These are phyloP conservation scores for Blastobotrys muscicola DNA, from an alignment of 805 yeast genomes.

Conservation along the genomic window DNA sequence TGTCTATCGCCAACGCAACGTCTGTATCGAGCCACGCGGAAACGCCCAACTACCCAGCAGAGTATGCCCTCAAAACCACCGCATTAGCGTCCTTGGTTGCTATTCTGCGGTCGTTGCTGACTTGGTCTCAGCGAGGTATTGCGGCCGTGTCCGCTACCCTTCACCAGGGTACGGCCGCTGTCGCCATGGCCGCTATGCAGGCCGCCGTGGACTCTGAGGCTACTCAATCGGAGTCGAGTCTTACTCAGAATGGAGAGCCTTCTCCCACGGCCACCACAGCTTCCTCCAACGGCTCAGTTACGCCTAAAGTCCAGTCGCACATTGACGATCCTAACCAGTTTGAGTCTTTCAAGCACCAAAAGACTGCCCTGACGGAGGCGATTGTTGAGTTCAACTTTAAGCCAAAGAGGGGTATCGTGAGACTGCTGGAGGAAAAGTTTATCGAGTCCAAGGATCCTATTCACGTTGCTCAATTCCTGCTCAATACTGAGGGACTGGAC, in stretches of 20 bases:
- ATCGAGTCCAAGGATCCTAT: constrained; percentile 50
- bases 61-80: constrained; percentile 73
- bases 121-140: constrained; percentile 74
- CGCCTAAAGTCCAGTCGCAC: constrained; percentile 1
- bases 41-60: constrained; percentile 46
- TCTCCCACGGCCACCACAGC: constrained; percentile 1
- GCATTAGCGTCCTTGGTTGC: constrained; percentile 76
- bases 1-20: constrained; percentile 59
- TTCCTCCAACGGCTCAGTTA: neutral
- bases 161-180: constrained; percentile 1
- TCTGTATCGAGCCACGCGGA: constrained; percentile 24
- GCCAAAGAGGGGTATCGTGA: constrained; percentile 70
- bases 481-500: constrained; percentile 64
- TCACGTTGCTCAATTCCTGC: constrained; percentile 65
- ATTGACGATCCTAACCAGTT: constrained; percentile 74
- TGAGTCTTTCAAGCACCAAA: constrained; percentile 73
- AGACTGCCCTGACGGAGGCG: constrained; percentile 72
- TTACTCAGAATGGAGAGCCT: neutral
- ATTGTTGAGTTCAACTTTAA: constrained; percentile 72
- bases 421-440: constrained; percentile 54
- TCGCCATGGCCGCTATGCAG: constrained; percentile 1
- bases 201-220: constrained; percentile 4
- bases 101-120: constrained; percentile 65
- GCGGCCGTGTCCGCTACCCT: constrained; percentile 18
- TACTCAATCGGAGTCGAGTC: neutral